Conservation (phyloP, 176 grass and related monocot species). For the maize (Zea mays) region Zm-B73-REFERENCE-NAM-5.0 NC_050102.1:149559501-149560000, state of each 20-base stretch:
- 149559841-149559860: constrained; percentile 6
- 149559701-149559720: constrained; percentile 77
- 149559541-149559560: not conserved
- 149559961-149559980: constrained; percentile 94
- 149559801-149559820: constrained; percentile 7
- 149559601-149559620: constrained; percentile 81
- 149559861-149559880: constrained; percentile 29
- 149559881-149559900: constrained; percentile 94
- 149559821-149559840: not conserved
- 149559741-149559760: constrained; percentile 65
- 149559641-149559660: constrained; percentile 91
- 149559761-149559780: constrained; percentile 28
- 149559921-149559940: constrained; percentile 87
- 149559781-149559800: constrained; percentile 11
- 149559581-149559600: constrained; percentile 40
- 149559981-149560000: constrained; percentile 93
- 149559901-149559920: constrained; percentile 99
- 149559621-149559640: constrained; percentile 93
- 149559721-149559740: constrained; percentile 94
- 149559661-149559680: constrained; percentile 82
- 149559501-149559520: constrained; percentile 14
- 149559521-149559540: not conserved
- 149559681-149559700: constrained; percentile 78
- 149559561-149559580: constrained; percentile 16
- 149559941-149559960: constrained; percentile 71